Conservation (phyloP, 805 yeast species). For the Scheffersomyces stipitis region DNA sequence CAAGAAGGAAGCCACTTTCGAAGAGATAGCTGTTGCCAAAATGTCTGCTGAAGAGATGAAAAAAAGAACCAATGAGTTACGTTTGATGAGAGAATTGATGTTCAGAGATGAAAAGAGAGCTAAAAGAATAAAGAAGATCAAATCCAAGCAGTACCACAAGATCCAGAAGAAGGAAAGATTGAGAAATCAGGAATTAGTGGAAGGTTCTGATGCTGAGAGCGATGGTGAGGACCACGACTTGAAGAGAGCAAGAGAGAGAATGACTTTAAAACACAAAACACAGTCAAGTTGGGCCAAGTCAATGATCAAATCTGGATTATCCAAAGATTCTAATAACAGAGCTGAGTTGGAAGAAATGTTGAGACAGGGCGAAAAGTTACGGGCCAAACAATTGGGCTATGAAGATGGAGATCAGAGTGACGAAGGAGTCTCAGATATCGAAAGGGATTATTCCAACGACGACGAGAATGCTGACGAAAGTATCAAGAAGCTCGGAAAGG, state of each 20-base stretch:
- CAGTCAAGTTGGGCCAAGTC: constrained; percentile 88
- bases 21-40: constrained; percentile 79
- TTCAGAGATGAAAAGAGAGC: constrained; percentile 93
- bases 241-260: constrained; percentile 85
- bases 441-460: constrained; percentile 35
- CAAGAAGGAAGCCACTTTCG: constrained; percentile 77
- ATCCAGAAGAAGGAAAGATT: constrained; percentile 82
- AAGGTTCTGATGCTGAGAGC: constrained; percentile 54
- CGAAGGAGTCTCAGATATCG: constrained; percentile 49
- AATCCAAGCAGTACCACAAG: constrained; percentile 84
- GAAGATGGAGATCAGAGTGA: constrained; percentile 57
- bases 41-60: constrained; percentile 76
- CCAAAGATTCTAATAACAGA: constrained; percentile 80
- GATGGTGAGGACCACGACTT: constrained; percentile 64
- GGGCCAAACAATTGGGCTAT: constrained; percentile 68
- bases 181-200: constrained; percentile 66
- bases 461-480: constrained; percentile 37
- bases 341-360: constrained; percentile 94
- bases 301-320: constrained; percentile 85
- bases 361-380: constrained; percentile 77
- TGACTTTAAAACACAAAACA: constrained; percentile 87
- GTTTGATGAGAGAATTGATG: constrained; percentile 94
- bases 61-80: constrained; percentile 75
- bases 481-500: constrained; percentile 64
- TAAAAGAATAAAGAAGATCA: constrained; percentile 88